Conservation (phyloP, 768 basidiomycete genomes). For the Gyrodon lividus region DNA sequence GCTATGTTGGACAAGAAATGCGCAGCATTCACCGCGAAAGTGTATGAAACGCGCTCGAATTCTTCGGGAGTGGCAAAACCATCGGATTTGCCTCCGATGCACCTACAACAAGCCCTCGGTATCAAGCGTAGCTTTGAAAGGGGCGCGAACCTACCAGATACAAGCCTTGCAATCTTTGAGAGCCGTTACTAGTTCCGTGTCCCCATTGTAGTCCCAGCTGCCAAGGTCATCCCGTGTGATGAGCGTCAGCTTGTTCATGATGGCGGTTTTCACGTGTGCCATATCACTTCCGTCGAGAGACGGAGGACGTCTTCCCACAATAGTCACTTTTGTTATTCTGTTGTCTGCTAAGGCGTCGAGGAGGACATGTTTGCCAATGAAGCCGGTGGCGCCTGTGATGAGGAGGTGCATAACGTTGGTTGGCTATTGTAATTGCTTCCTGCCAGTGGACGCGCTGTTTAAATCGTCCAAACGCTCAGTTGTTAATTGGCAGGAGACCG, state of each 20-base stretch:
- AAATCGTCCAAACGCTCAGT: not conserved
- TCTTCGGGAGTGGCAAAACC: conserved; percentile 21
- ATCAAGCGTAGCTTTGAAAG: conserved; percentile 4
- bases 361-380: conserved; percentile 21
- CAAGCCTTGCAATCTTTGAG: conserved; percentile 24
- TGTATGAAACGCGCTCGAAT: conserved; percentile 25
- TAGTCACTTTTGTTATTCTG: conserved; percentile 25
- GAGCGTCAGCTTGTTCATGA: conserved; percentile 21
- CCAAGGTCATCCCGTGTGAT: conserved; percentile 25
- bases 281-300: conserved; percentile 21
- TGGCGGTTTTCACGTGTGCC: conserved; percentile 11
- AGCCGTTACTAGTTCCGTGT: conserved; percentile 20
- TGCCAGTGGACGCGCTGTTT: no score
- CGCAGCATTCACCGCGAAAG: conserved; percentile 24
- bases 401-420: conserved; percentile 21
- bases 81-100: conserved; percentile 24
- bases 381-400: conserved; percentile 27
- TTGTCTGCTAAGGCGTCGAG: conserved; percentile 18
- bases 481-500: not conserved
- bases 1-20: conserved; percentile 21
- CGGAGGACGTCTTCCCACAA: conserved; percentile 21
- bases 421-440: no score
- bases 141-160: conserved; percentile 17
- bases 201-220: conserved; percentile 28
- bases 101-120: conserved; percentile 12